Evolutionary conservation across 192 early-diverging fungal species (phyloP).

Genomic region (Rhizophagus sp.): DNA sequence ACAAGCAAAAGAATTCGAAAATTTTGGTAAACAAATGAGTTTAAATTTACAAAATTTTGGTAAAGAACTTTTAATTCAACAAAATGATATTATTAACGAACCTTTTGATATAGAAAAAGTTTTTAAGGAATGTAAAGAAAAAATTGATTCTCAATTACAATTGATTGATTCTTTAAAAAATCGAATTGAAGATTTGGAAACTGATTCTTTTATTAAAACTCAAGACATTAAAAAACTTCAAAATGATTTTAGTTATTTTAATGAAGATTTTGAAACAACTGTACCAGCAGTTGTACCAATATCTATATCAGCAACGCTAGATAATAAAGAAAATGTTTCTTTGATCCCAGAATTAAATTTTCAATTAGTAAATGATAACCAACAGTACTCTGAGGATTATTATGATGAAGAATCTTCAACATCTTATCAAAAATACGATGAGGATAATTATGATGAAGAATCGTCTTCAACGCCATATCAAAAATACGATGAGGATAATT

Average conservation of each 20-base stretch:
- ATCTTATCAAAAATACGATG: not conserved
- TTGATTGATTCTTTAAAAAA: too few relatives aligned
- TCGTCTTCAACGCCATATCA: not conserved
- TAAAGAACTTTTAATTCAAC: not conserved
- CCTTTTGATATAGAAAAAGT: not conserved
- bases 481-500: not conserved
- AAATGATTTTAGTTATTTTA: too few relatives aligned
- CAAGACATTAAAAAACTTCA: too few relatives aligned
- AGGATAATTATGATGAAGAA: not conserved
- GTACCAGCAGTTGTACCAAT: too few relatives aligned
- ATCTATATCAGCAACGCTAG: too few relatives aligned
- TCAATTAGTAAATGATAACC: too few relatives aligned
- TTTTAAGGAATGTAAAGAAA: not conserved
- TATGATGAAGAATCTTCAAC: not conserved
- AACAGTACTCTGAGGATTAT: not conserved
- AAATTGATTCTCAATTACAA: not conserved
- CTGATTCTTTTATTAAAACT: too few relatives aligned
- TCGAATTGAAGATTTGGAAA: too few relatives aligned
- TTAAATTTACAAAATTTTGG: not conserved
- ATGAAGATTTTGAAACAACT: too few relatives aligned
- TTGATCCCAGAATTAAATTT: too few relatives aligned
- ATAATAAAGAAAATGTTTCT: too few relatives aligned
- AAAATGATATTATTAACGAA: not conserved
- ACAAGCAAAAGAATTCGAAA: not conserved
- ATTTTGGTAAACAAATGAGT: not conserved